Base-by-base conservation (phyloP, 371 early-diverging fungal species). In the Syncephalastrum sp. region DNA sequence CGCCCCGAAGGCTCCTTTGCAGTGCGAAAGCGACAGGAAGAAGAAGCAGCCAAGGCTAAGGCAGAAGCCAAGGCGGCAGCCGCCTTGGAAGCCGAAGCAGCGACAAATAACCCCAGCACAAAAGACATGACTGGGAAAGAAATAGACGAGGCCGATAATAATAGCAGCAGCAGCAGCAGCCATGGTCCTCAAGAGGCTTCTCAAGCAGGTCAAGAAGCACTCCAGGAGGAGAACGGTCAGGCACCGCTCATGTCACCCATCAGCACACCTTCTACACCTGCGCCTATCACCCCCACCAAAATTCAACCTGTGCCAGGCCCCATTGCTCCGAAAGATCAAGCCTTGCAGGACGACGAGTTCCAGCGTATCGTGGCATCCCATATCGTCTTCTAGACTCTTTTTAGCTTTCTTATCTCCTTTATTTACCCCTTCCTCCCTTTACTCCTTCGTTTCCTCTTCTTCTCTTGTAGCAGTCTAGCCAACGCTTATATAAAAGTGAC, bases 351-450 rank as follows among this genome's bases (percentile, higher is more conserved):
- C 17, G 27, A 69, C 67, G 77, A 77, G 60, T 57, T 77, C 44
- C 72, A 74, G 57, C 67, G 74, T 47, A 74, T 77, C 54, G 74
- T 77, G 17, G 74, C 77, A 13, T 57, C 74, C 23, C 77, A 77
- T 54, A 77, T 77, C 43, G 67, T 77, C 21, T 77, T 77, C 62
- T 77, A 67, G 74, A n/a, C 14, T 21, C 21, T 47, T 14, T 8
- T 47, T 13, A 47, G 38, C 7, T 12, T 33, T 33, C 10, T 33
- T 33, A 12, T 33, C 38, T 33, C 38, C 38, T 33, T 10, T 12
- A 5, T 33, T 33, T 33, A 5, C 12, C 10, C 12, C 38, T 33
- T 0, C 38, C 38, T 10, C 6, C 38, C 12, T 33, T 33, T 33
- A 10, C 38, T 12, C 38, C 38, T 33, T 33, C 8, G 5, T 33